Evolutionary conservation across 1,284 basidiomycete species (phyloP).

Genomic region (Heterobasidion irregulare): DNA sequence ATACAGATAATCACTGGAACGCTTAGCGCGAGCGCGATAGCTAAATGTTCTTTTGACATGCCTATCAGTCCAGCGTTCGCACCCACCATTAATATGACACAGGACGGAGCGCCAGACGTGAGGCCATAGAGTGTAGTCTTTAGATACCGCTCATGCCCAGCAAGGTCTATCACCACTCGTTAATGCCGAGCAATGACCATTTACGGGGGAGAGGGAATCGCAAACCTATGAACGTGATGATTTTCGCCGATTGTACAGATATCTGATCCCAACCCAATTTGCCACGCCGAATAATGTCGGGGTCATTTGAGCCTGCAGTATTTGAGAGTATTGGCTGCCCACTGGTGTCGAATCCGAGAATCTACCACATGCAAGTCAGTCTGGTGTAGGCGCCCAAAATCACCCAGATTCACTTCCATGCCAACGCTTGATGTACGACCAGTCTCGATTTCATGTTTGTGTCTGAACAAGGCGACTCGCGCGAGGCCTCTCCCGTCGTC

Average conservation of each 20-base stretch:
- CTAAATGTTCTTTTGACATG: conserved; percentile 97
- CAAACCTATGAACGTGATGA: conserved; percentile 87
- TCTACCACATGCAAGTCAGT: conserved; percentile 33
- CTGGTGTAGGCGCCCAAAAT: neutral
- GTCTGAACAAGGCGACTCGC: conserved; percentile 87
- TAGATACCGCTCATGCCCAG: conserved; percentile 84
- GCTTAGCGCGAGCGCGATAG: conserved; percentile 88
- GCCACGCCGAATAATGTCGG: conserved; percentile 65
- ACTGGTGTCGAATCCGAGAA: conserved; percentile 74
- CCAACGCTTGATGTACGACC: conserved; percentile 93
- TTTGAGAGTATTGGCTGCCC: conserved; percentile 73
- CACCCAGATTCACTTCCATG: conserved; percentile 67
- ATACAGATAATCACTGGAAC: conserved; percentile 93
- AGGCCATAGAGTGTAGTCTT: conserved; percentile 95
- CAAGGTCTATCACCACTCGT: conserved; percentile 50
- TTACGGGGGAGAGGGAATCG: conserved; percentile 2
- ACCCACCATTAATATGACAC: conserved; percentile 93
- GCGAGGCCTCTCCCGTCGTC: conserved; percentile 95
- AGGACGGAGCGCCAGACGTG: conserved; percentile 91
- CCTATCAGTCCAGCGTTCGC: conserved; percentile 95
- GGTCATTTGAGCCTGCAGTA: conserved; percentile 44
- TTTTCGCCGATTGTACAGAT: conserved; percentile 85
- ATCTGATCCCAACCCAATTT: conserved; percentile 96
- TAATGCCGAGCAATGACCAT: neutral
- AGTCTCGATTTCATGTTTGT: conserved; percentile 97